Base-by-base conservation (phyloP, 2,329 filamentous ascomycete species). In the Xylaria sp. region DNA sequence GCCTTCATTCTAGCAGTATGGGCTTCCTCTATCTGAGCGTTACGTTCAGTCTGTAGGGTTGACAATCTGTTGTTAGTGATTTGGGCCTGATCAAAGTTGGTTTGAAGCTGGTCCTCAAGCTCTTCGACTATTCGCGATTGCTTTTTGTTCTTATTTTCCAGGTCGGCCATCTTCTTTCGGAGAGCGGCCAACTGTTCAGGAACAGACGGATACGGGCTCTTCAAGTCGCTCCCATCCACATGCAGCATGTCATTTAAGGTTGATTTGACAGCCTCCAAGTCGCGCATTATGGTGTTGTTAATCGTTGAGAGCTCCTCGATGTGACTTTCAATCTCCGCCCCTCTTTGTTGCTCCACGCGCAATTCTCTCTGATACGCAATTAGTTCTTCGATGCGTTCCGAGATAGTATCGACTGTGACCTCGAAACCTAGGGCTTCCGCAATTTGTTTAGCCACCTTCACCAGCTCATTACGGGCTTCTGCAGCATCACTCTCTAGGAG, bases 61-160 rank as follows among this genome's bases (percentile, higher is more conserved):
- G 94, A 98, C 63, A 98, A 84, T 63, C 95, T 90, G 82, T 97
- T 97, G 80, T 89, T 94, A 13, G 91, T 90, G 69, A 89, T 85
- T 78, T 98, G 93, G 69, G 95, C 94, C 79, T 97, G 93, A 77
- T 99, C 96, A 81, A 94, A 99, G 82, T 96, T 98, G 79, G 88
- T 93, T 78, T 95, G 94, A 63, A 99, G 89, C 81, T 99, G 96
- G 76, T 98, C 95, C 81, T 99, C 96, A 5, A 99, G 90, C 82
- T 99, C 95, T 79, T 98, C 94, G 9, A 99, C 93, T 13, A 99
- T 85, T 25, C 94, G 90, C 51, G 93, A 92, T 80, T 96, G 97
- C 86, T 97, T 98, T 84, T 94, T 91, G 85, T 97, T 97, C 82
- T 86, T 86, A 51, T 80, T 84, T 75, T 91, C 87, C 25, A 92